These are phyloP conservation scores for Lachnellula cervina DNA, from an alignment of 2,329 filamentous ascomycete genomes.

Conservation along the genomic window DNA sequence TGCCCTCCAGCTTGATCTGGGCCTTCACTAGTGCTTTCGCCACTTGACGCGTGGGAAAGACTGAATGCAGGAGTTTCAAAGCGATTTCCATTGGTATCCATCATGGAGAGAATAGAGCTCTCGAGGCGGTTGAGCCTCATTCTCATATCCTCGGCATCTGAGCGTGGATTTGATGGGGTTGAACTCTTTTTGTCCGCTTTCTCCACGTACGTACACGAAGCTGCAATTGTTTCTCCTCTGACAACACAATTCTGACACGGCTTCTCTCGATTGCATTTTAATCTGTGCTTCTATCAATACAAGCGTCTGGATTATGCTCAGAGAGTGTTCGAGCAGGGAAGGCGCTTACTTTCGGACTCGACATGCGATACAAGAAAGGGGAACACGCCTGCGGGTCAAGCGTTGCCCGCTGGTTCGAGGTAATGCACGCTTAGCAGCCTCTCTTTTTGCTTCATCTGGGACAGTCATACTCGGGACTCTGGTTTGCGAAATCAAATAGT, in stretches of 20 bases:
- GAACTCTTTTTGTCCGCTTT: conserved; percentile 38
- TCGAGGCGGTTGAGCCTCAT: conserved; percentile 50
- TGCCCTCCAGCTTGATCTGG: conserved; percentile 10
- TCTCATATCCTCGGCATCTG: conserved; percentile 42
- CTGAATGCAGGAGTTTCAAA: background rate
- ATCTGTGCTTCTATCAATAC: conserved; percentile 10
- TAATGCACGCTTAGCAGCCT: conserved; percentile 1
- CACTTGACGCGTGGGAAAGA: background rate
- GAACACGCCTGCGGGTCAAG: conserved; percentile 16
- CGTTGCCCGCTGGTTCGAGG: conserved; percentile 12
- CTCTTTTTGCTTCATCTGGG: background rate
- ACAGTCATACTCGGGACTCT: background rate
- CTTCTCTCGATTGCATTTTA: conserved; percentile 48
- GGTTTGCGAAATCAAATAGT: too few species aligned
- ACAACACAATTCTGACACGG: conserved; percentile 50
- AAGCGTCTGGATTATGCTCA: background rate
- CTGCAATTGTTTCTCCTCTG: conserved; percentile 38
- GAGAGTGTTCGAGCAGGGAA: background rate
- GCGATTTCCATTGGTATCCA: conserved; percentile 22
- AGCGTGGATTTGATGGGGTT: conserved; percentile 3
- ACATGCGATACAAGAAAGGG: conserved; percentile 19
- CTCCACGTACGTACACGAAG: conserved; percentile 46
- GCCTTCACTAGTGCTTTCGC: background rate
- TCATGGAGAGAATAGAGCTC: conserved; percentile 51
- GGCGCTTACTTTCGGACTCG: conserved; percentile 17